Evolutionary conservation across 2,329 filamentous ascomycete genomes (phyloP), one percentile per base, ranked within the genome.

Genomic region (Phyllosticta citriasiana): DNA sequence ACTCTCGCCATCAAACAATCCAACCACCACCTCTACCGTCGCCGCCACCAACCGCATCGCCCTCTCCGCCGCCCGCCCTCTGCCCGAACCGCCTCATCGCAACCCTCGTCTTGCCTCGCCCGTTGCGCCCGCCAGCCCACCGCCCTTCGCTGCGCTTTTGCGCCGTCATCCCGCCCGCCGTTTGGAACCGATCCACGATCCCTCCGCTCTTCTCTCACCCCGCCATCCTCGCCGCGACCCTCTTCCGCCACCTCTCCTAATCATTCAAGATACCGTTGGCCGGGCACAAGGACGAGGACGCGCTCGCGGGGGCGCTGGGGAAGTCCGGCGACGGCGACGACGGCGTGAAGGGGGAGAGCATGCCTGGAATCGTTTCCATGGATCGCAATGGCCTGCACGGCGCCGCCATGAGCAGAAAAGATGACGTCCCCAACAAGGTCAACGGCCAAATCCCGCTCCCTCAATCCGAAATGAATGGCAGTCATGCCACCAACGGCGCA

Each of bases 331-430:
- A 68, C 67, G 66, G 69, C 68, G 69, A 66, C 65, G 64, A 64
- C 64, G 65, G 69, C 66, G 65, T 63, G 63, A 65, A 66, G 60
- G 60, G 60, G 63, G 68, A 67, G 71, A 74, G 65, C 69, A 80
- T 80, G 78, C 78, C 77, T 66, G 78, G 78, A 66, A 70, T 77
- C 67, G 69, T 78, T 69, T 73, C 73, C 66, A 80, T 80, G 78
- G 74, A 78, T 66, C 68, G 76, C 66, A 75, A 72, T 71, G 73
- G 71, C 66, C 70, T 69, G 65, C 68, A 73, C 59, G 72, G 70
- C 65, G 70, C 72, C 53, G 58, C 65, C 52, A 64, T 66, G 63
- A 61, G 63, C 66, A 69, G 51, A 16, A 51, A 47, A 51, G 51
- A 62, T 33, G 61, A 62, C 51, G 40, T 40, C 30, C 19, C 56